Evolutionary conservation across 2,329 filamentous ascomycete genomes (phyloP), one percentile per base, ranked within the genome.

Genomic region (Pseudogymnoascus sp.): DNA sequence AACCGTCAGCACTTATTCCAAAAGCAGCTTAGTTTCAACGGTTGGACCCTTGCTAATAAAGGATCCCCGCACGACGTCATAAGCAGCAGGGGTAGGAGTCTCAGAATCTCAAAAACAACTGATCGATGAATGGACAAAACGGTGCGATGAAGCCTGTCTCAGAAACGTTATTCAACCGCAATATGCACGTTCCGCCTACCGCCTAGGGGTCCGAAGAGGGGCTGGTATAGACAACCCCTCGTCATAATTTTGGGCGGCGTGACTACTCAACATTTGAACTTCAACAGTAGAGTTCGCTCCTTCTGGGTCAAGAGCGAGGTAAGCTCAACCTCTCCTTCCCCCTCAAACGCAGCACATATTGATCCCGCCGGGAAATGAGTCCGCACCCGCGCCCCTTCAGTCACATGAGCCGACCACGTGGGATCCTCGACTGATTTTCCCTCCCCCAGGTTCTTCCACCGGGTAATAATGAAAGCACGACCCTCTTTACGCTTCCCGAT

Each of bases 1-100:
- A 56, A 7, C n/a, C 5, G 50, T 56, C 25, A 56, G 50, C 50
- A 56, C 28, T 7, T 56, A 56, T 33, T 56, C 25, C 8, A 56
- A 33, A 56, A 33, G n/a, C 12, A 56, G 50, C 28, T 18, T 56
- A 56, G 50, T 56, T 33, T n/a, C 10, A 33, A 33, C 50, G 50
- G 50, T 25, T 18, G 28, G n/a, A 33, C 50, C 50, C 28, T 56
- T 56, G 40, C 40, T 16, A 21, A 18, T 33, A 33, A 11, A 12
- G 28, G 4, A 56, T 56, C 50, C 25, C 25, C 50, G 50, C 50
- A 56, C 50, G 50, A 56, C 50, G 50, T 56, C 50, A 56, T 56
- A 56, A 33, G 5, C 25, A 33, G 10, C 50, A 56, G 50, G 50
- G 50, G n/a, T 56, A 33, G 50, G 25, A 31, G 47, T 31, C 28